A percentile compares a stretch with the other conserved stretches of the same genome.
Conservation (phyloP, 1,284 basidiomycete genomes). For the Ceratobasidium sp. region DNA sequence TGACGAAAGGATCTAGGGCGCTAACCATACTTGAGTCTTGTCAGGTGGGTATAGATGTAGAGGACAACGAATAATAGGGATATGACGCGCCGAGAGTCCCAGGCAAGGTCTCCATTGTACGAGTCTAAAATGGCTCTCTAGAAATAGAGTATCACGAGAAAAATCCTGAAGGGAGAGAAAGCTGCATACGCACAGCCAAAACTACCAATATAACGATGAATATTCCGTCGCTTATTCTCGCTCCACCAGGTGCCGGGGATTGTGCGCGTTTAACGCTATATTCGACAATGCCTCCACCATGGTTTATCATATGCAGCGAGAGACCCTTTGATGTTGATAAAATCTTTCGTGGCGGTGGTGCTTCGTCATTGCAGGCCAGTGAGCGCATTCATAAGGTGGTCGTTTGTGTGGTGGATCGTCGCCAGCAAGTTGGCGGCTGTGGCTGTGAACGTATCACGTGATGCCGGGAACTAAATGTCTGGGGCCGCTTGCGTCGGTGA, state of each 20-base stretch:
- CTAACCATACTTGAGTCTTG: not conserved
- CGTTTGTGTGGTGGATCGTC: not conserved
- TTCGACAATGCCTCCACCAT: slow-evolving; percentile 3
- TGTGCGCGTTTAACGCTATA: not conserved
- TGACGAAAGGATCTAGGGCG: slow-evolving; percentile 22
- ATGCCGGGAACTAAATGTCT: no score
- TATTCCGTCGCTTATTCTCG: not conserved
- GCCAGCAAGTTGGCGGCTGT: not conserved
- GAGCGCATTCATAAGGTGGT: slow-evolving; percentile 20
- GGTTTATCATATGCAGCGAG: not conserved
- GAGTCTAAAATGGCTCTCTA: not conserved
- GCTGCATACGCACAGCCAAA: not conserved
- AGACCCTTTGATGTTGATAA: not conserved
- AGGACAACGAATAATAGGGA: not conserved
- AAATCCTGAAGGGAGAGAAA: no score
- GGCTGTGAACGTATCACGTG: not conserved
- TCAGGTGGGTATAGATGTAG: not conserved
- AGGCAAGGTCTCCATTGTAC: not conserved
- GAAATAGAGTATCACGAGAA: no score
- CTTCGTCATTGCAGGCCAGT: not conserved
- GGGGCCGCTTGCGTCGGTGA: no score
- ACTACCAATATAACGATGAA: not conserved
- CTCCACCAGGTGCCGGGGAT: not conserved
- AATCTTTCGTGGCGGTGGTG: not conserved
- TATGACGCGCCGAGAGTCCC: not conserved